Conservation (phyloP, 2,329 filamentous ascomycete genomes). For the Trichoderma hamatum region DNA sequence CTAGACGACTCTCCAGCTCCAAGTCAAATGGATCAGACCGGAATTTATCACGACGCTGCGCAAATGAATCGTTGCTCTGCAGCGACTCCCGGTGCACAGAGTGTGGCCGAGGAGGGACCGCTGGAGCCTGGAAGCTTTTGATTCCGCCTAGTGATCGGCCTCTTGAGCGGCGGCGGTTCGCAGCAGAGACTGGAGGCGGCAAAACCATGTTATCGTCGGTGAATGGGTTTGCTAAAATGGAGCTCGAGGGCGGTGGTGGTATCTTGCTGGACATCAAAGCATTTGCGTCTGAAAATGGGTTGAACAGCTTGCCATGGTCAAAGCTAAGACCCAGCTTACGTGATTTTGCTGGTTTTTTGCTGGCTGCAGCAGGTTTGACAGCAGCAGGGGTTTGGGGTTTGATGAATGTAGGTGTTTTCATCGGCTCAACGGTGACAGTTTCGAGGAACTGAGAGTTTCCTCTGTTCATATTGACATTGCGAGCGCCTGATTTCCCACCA, state of each 20-base stretch:
- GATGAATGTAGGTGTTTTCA: constrained; percentile 30
- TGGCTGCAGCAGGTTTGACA: neutral
- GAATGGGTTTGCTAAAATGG: constrained; percentile 46
- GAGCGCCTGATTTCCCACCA: constrained; percentile 12
- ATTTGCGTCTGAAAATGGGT: constrained; percentile 56
- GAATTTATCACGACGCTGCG: constrained; percentile 57
- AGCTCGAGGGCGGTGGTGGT: neutral
- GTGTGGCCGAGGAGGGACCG: constrained; percentile 41
- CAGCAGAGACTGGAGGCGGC: constrained; percentile 32
- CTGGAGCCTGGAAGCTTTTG: constrained; percentile 36
- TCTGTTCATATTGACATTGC: constrained; percentile 53
- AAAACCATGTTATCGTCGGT: constrained; percentile 52
- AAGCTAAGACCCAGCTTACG: constrained; percentile 47
- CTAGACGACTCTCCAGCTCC: constrained; percentile 45
- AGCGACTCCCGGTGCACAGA: constrained; percentile 45
- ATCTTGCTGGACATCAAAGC: constrained; percentile 28
- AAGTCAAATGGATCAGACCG: constrained; percentile 68
- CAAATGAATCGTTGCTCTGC: constrained; percentile 48
- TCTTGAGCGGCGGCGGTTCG: constrained; percentile 51
- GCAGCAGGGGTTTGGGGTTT: neutral
- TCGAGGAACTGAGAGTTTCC: constrained; percentile 57
- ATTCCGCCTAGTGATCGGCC: constrained; percentile 46
- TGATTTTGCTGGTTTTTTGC: constrained; percentile 38
- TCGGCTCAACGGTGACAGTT: constrained; percentile 46
- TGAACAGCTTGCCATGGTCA: constrained; percentile 34